Evolutionary conservation across 345 rosid species (phyloP), one percentile per base, ranked within the genome.

Genomic region (Anastatica hierochuntica): DNA sequence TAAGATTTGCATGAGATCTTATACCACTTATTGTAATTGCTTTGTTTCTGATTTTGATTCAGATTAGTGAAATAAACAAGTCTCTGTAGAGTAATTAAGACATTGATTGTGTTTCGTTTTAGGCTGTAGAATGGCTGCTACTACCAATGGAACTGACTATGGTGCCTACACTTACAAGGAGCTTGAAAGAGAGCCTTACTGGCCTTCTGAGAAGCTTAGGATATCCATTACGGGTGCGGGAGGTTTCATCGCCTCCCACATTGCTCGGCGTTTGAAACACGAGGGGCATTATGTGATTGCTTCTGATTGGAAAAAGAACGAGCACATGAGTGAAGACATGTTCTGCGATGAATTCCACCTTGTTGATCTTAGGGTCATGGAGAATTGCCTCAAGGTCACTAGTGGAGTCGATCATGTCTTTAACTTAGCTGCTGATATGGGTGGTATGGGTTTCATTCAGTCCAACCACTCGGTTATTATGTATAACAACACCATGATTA

Each of bases 271-370:
- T 59, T 57, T 92, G 80, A 92, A 83, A 77, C 75, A 73, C 7
- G 99, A 92, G 73, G 99, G 99, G 0, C 99, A 88, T 68, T 92
- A 81, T 71, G 78, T 92, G 40, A 88, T 88, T 45, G 98, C 98
- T 51, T 88, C 98, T 6, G 98, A 92, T 63, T 92, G 98, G 99
- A 92, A 92, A 81, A 92, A 88, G 90, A 92, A 92, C 16, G 99
- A 92, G 62, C 99, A 92, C 81, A 92, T 88, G 99, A 73, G 90
- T 0, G 97, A 88, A 65, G 95, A 85, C 58, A 92, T 92, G 99
- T 92, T 92, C 76, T 92, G 99, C 57, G 63, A 88, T 50, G 97
- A 92, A 58, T 88, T 88, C 74, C 95, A 92, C 56, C 98, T 92
- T 13, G 97, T 72, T 14, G 98, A 92, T 62, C 90, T 92, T 2